phyloP scores from a whole-genome alignment of 2,329 filamentous ascomycete genomes.

The Aspergillus ibericus region DNA sequence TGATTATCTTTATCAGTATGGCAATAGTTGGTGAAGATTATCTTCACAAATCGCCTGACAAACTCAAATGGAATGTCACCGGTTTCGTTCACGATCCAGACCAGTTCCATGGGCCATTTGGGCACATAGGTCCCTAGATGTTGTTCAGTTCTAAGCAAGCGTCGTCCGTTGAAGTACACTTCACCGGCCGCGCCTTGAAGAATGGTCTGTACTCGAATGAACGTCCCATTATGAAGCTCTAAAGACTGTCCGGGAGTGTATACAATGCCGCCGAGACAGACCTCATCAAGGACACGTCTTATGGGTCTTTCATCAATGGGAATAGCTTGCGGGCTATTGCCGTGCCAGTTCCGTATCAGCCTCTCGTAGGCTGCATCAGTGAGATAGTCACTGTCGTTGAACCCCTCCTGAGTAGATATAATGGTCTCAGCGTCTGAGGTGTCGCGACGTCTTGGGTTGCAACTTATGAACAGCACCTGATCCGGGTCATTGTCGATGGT shows the following conservation, averaged over 20 bases:
- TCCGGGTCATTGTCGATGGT: slow-evolving; percentile 18
- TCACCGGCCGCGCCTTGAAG: slow-evolving; percentile 22
- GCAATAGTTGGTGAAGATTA: slow-evolving; percentile 58
- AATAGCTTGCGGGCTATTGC: too few relatives aligned
- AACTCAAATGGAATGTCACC: slow-evolving; percentile 44
- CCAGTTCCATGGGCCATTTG: slow-evolving; percentile 46
- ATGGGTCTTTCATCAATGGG: too few relatives aligned
- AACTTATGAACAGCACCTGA: background rate
- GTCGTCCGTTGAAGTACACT: slow-evolving; percentile 41
- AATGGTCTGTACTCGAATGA: slow-evolving; percentile 44
- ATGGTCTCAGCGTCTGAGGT: background rate
- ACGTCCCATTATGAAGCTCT: slow-evolving; percentile 41
- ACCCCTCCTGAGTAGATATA: slow-evolving; percentile 9
- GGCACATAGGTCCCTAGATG: slow-evolving; percentile 37
- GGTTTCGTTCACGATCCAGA: slow-evolving; percentile 38
- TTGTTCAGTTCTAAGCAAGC: slow-evolving; percentile 33
- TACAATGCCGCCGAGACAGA: slow-evolving; percentile 19
- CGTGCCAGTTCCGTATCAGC: slow-evolving; percentile 13
- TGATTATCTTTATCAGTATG: slow-evolving; percentile 28
- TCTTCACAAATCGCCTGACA: slow-evolving; percentile 43
- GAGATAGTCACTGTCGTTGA: slow-evolving; percentile 26
- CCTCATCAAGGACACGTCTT: slow-evolving; percentile 15
- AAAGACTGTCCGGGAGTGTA: slow-evolving; percentile 35
- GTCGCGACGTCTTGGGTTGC: background rate
- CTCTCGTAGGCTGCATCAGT: slow-evolving; percentile 27